phyloP scores from a whole-genome alignment of 2,329 filamentous ascomycete genomes.

The Beauveria sp. region DNA sequence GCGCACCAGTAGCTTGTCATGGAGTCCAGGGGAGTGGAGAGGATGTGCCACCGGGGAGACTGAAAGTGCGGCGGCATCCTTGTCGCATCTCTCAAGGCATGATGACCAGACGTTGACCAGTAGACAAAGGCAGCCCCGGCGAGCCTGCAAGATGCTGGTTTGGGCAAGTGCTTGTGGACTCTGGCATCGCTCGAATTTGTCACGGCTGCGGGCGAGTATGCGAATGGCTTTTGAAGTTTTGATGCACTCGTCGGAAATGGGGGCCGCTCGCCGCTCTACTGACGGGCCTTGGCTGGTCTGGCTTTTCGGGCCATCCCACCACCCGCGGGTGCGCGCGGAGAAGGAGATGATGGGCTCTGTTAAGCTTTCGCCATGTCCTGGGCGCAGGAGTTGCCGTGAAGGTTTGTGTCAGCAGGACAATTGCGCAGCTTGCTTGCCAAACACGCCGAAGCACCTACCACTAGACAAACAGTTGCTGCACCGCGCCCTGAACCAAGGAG shows the following conservation, averaged over 20 bases:
- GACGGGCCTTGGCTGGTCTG: not conserved
- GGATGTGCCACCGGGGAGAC: slow-evolving; percentile 11
- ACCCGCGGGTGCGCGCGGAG: not conserved
- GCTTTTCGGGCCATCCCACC: not conserved
- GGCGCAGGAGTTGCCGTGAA: not conserved
- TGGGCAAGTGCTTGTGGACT: slow-evolving; percentile 2
- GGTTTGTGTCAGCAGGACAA: not conserved
- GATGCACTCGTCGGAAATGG: not conserved
- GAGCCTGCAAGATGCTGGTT: slow-evolving; percentile 5
- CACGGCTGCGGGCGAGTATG: not conserved
- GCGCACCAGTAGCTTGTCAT: not conserved
- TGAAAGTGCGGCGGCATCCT: slow-evolving; percentile 7
- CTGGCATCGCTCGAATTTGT: not conserved
- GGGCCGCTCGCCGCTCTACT: not conserved
- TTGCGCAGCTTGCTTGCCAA: slow-evolving; percentile 9
- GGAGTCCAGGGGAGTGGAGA: slow-evolving; percentile 3
- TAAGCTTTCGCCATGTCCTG: not conserved
- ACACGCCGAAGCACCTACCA: slow-evolving; percentile 2
- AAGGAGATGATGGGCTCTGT: not conserved
- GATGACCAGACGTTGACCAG: not conserved
- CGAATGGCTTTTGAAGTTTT: slow-evolving; percentile 1
- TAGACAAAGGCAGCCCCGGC: not conserved
- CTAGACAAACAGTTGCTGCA: slow-evolving; percentile 4
- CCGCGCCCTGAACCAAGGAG: not conserved
- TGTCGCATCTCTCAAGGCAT: slow-evolving; percentile 9